phyloP scores from a whole-genome alignment of 352 stramenopile genomes.

The Globisporangium acanthophoron region DNA sequence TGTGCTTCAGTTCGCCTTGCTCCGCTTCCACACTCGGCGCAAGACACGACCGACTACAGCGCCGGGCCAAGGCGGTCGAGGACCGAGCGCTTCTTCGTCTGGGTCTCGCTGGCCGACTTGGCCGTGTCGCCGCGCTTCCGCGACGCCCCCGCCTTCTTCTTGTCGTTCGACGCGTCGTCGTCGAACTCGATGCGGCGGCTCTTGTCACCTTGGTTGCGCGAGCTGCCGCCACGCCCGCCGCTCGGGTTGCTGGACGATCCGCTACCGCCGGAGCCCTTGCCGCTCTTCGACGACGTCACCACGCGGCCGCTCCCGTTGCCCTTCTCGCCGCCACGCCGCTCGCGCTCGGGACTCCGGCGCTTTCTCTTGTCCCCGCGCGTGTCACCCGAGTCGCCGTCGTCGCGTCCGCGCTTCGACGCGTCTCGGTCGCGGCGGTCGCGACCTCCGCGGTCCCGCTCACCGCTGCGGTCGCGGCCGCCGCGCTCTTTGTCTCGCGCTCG shows the following conservation, averaged over 20 bases:
- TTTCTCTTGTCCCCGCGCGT: slow-evolving; percentile 20
- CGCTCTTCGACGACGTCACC: slow-evolving; percentile 36
- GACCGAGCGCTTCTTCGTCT: slow-evolving; percentile 79
- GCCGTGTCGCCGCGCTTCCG: slow-evolving; percentile 23
- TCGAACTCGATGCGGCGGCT: slow-evolving; percentile 52
- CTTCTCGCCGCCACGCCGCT: slow-evolving; percentile 13
- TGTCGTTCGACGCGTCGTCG: slow-evolving; percentile 25
- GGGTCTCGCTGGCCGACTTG: slow-evolving; percentile 47
- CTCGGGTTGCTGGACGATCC: background rate
- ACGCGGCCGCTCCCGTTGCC: slow-evolving; percentile 32
- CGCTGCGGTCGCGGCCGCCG: slow-evolving; percentile 17
- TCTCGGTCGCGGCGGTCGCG: slow-evolving; percentile 23
- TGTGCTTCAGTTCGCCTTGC: too few relatives aligned
- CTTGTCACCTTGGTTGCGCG: slow-evolving; percentile 25
- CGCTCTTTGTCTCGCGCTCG: slow-evolving; percentile 19
- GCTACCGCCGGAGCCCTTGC: background rate
- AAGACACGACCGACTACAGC: slow-evolving; percentile 19
- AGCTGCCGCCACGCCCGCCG: slow-evolving; percentile 19
- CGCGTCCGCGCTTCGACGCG: slow-evolving; percentile 23
- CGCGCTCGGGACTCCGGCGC: slow-evolving; percentile 17
- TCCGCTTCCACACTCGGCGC: too few relatives aligned
- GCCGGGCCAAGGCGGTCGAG: slow-evolving; percentile 78
- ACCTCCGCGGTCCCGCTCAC: slow-evolving; percentile 5
- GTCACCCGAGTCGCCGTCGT: slow-evolving; percentile 12
- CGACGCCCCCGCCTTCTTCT: slow-evolving; percentile 16